A percentile compares a stretch with the other conserved stretches of the same genome.
These are phyloP conservation scores for Erysimum pusillum DNA, from an alignment of 441 rosid species.

Conservation along the genomic window DNA sequence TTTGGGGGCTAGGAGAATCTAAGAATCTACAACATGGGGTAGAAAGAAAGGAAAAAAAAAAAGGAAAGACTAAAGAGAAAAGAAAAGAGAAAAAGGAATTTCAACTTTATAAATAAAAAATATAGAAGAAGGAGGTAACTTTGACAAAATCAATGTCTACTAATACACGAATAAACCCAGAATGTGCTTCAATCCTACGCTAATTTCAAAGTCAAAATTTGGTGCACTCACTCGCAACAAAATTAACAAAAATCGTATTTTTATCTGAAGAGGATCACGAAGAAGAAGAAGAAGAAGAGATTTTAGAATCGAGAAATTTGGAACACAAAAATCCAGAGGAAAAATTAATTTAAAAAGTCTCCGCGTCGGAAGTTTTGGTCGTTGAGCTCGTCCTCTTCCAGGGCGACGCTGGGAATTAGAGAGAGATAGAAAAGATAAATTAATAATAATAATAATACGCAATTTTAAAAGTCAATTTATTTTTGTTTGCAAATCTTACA, in stretches of 20 bases:
- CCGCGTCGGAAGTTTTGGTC: slow-evolving; percentile 38
- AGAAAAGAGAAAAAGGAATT: slow-evolving; percentile 1
- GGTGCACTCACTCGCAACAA: slow-evolving; percentile 9
- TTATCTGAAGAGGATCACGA: slow-evolving; percentile 27
- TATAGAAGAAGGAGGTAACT: slow-evolving; percentile 8
- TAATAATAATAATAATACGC: neutral
- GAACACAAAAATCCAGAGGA: neutral
- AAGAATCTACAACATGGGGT: slow-evolving; percentile 44
- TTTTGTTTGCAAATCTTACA: neutral
- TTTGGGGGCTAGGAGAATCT: slow-evolving; percentile 38
- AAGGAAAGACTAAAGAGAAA: slow-evolving; percentile 24
- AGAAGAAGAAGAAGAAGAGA: neutral
- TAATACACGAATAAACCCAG: slow-evolving; percentile 42
- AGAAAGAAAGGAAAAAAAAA: neutral
- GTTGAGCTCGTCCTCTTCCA: slow-evolving; percentile 42
- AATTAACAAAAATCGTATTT: slow-evolving; percentile 6
- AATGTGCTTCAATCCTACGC: slow-evolving; percentile 59
- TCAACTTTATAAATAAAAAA: neutral
- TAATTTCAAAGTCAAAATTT: slow-evolving; percentile 58
- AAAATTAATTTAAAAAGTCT: slow-evolving; percentile 10
- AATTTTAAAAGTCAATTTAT: slow-evolving; percentile 8
- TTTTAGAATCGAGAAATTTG: neutral
- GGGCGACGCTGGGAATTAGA: slow-evolving; percentile 23
- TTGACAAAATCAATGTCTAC: slow-evolving; percentile 45
- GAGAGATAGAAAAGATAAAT: slow-evolving; percentile 13